Evolutionary conservation across 768 basidiomycete species (phyloP), one percentile per base, ranked within the genome.

Genomic region (Suillus fuscotomentosus): DNA sequence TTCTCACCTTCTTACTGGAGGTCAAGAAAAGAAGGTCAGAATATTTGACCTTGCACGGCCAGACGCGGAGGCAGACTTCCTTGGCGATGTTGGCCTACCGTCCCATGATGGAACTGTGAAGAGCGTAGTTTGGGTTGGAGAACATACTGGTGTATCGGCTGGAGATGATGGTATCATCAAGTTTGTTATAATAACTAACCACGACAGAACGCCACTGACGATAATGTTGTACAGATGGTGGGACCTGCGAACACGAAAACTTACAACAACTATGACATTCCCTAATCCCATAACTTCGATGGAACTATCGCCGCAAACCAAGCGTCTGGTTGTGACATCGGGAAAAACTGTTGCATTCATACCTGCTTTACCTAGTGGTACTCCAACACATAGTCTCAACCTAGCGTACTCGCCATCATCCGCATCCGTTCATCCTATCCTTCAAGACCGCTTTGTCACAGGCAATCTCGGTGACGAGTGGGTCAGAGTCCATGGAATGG

Each of bases 21-120:
- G 97, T 1, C 92, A 98, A 79, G 97, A 99, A 77, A 99, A 98
- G 84, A 97, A 94, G 79, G 91, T 97, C 60, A 86, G 97, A 68
- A 88, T 99, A 73, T 99, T 97, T 75, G 94, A 99, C 78, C 84
- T 99, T 50, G 80, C 81, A 61, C 82, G 89, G 56, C 92, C 95
- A 54, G 94, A 97, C 70, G 92, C 92, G 34, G 92, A 94, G 66
- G 92, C 95, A 24, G 86, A 92, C 70, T 86, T 94, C 68, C 84
- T 97, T 62, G 82, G 81, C 45, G 90, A 89, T 70, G 73, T 80
- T 68, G 84, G 86, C 65, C 61, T 81, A 48, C 75, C 78, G 5
- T 88, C 93, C 14, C 95, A 97, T 74, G 92, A 95, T 1, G 95
- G 95, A 54, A 93, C 86, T 8, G 84, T 99, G 63, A 94, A 94